These are phyloP conservation scores for Berberis vulgaris DNA, from an alignment of 164 flowering plant genomes.

Conservation along the genomic window DNA sequence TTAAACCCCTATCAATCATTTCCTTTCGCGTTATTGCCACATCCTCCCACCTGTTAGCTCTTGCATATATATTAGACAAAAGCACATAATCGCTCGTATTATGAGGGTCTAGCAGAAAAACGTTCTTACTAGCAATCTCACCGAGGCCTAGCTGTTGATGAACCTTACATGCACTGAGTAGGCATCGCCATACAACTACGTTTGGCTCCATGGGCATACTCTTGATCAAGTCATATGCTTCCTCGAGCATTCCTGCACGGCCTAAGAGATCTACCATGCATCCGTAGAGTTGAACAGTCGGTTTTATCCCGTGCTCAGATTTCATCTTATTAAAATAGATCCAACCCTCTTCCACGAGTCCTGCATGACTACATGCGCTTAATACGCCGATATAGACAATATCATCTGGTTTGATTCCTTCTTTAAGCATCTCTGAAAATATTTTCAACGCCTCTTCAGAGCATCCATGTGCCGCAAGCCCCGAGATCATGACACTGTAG, in stretches of 20 bases:
- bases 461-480: constrained; percentile 40
- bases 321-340: constrained; percentile 26
- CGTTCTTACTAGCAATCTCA: constrained; percentile 31
- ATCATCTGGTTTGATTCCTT: constrained; percentile 24
- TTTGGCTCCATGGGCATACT: constrained; percentile 38
- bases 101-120: constrained; percentile 33
- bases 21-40: constrained; percentile 25
- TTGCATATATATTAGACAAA: constrained; percentile 37
- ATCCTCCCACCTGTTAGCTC: constrained; percentile 40
- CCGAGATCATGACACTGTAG: constrained; percentile 39
- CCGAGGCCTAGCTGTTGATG: constrained; percentile 38
- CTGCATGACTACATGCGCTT: constrained; percentile 41
- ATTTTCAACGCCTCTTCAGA: constrained; percentile 26
- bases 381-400: constrained; percentile 33
- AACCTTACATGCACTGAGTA: constrained; percentile 38
- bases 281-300: constrained; percentile 36
- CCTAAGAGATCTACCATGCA: constrained; percentile 46
- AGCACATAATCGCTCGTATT: constrained; percentile 29
- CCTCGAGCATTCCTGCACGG: constrained; percentile 26
- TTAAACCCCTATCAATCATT: constrained; percentile 21
- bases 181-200: constrained; percentile 45
- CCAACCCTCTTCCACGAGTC: constrained; percentile 40
- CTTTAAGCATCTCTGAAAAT: constrained; percentile 33
- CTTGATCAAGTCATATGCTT: constrained; percentile 30
- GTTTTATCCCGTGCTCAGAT: constrained; percentile 22